Evolutionary conservation across 768 basidiomycete species (phyloP), one percentile per base, ranked within the genome.

Genomic region (Suillus plorans): DNA sequence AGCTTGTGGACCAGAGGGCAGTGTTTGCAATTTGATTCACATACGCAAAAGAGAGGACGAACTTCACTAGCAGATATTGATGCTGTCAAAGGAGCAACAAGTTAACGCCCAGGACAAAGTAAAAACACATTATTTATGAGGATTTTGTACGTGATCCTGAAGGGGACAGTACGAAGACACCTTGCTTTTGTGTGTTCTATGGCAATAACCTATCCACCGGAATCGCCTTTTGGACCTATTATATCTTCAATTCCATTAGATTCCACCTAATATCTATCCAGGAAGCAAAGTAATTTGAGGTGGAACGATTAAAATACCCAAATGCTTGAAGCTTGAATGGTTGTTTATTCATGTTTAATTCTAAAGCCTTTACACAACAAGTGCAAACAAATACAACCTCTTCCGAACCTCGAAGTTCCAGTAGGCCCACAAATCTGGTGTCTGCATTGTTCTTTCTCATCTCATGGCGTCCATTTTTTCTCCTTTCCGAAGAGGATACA

Each of bases 401-500:
- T 59, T 28, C 58, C 58, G 58, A 59, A 59, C 58, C 39, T 59
- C 25, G 37, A 42, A 57, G 56, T 57, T 22, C 22, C 8, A 57
- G 57, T 2, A 53, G 28, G 8, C 14, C 18, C 25, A 42, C 58
- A 59, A 59, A 59, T 41, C 41, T n/a, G 53, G 53, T 55, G 20
- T 34, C 53, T n/a, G 53, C 34, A 55, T n/a, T 58, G 12, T 49
- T 63, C 39, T 58, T 49, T 63, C 39, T 58, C 42, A 34, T 9
- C 12, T 47, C 63, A 77, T 76, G 75, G 72, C 74, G 20, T 70
- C 76, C 61, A 64, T 76, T 56, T 55, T 68, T 45, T 69, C 73
- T 20, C 76, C 76, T 2, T 73, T 76, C 34, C 69, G 75, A 44
- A 70, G 62, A 58, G 67, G 69, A 25, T 76, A 75, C 53, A 70